Percentiles rank a stretch among this genome's conserved stretches.
Evolutionary conservation across 2,329 filamentous ascomycete species (phyloP).

Genomic region (Sporothrix euskadiensis): DNA sequence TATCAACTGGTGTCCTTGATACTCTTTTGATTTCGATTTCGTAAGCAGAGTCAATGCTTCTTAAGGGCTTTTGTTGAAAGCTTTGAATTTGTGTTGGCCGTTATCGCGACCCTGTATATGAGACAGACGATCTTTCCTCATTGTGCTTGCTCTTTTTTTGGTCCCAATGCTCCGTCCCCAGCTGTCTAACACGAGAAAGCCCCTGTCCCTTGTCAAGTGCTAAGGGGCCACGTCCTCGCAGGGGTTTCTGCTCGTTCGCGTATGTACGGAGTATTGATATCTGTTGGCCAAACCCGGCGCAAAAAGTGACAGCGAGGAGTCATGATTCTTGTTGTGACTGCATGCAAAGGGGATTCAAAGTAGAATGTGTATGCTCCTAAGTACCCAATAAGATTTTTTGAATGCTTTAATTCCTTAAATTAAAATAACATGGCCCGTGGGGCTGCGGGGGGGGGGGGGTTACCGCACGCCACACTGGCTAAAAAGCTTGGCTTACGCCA

Average conservation of each 20-base stretch:
- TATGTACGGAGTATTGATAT: not conserved
- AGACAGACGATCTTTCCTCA: not conserved
- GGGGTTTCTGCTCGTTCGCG: not conserved
- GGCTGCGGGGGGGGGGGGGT: slow-evolving; percentile 19
- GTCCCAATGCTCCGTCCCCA: slow-evolving; percentile 2
- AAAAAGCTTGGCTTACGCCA: slow-evolving; percentile 33
- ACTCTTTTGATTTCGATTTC: not conserved
- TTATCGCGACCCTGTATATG: slow-evolving; percentile 5
- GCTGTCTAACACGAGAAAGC: slow-evolving; percentile 8
- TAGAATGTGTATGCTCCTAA: not conserved
- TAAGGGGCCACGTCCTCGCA: slow-evolving; percentile 10
- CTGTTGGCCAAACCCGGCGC: not conserved
- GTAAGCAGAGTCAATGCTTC: no score
- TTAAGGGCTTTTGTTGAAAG: not conserved
- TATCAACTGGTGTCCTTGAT: not conserved
- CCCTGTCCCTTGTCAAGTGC: slow-evolving; percentile 3
- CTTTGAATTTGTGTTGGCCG: no score
- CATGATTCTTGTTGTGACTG: not conserved
- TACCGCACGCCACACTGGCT: slow-evolving; percentile 21
- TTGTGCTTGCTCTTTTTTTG: not conserved
- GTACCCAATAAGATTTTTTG: not conserved
- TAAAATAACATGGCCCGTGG: slow-evolving; percentile 19
- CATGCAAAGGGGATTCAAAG: not conserved
- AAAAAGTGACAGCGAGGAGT: not conserved
- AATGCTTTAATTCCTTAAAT: slow-evolving; percentile 9